These are phyloP conservation scores for Planoprotostelium fungivorum DNA, from an alignment of 78 protist species.

Conservation along the genomic window DNA sequence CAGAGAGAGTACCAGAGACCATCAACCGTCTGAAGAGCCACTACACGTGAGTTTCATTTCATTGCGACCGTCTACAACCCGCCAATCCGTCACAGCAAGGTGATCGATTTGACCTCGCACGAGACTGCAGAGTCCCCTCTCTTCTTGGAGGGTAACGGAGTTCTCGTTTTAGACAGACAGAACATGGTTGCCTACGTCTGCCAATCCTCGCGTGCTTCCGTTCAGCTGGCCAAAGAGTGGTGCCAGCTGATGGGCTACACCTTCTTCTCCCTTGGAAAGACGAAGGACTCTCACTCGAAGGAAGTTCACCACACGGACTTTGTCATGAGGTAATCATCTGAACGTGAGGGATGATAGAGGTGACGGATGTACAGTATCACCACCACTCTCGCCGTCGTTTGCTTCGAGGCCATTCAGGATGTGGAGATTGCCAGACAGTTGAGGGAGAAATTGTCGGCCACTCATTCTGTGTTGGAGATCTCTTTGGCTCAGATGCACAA, in stretches of 20 bases:
- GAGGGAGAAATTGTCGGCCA: not conserved
- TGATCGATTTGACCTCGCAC: slow-evolving; percentile 10
- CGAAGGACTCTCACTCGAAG: slow-evolving; percentile 15
- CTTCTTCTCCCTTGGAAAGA: slow-evolving; percentile 5
- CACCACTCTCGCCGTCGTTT: not conserved
- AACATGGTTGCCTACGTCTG: slow-evolving; percentile 30
- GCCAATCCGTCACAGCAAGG: not conserved
- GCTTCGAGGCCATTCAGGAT: not conserved
- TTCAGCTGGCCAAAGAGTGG: slow-evolving; percentile 29
- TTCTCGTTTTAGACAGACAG: slow-evolving; percentile 41
- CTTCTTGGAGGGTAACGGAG: slow-evolving; percentile 47
- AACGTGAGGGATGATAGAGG: not conserved
- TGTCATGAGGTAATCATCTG: slow-evolving; percentile 11
- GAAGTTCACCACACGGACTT: slow-evolving; percentile 49
- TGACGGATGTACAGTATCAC: not conserved
- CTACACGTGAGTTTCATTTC: not conserved
- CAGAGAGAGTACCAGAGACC: not conserved
- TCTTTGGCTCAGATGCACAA: slow-evolving; percentile 37
- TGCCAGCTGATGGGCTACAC: slow-evolving; percentile 19
- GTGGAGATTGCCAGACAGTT: not conserved
- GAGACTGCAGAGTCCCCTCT: slow-evolving; percentile 1
- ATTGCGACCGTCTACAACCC: not conserved
- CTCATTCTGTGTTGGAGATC: slow-evolving; percentile 22
- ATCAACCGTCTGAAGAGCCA: slow-evolving; percentile 8
- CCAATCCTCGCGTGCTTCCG: slow-evolving; percentile 15